Conservation (phyloP, 805 yeast species). For the Saturnispora quitensis region DNA sequence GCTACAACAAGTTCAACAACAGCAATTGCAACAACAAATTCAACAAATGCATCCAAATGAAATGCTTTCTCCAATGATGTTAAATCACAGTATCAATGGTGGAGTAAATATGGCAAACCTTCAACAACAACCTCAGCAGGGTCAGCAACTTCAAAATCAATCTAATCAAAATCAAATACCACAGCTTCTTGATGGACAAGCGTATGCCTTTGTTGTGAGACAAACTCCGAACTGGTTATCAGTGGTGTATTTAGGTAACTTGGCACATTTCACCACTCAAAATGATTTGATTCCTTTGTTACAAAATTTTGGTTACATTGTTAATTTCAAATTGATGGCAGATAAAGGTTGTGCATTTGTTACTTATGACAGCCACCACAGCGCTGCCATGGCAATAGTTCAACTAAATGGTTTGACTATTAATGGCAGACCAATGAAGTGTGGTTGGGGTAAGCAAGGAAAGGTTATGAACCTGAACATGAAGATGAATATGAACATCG, state of each 20-base stretch:
- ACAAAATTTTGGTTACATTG: conserved; percentile 74
- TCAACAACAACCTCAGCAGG: not conserved
- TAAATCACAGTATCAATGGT: not conserved
- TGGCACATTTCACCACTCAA: conserved; percentile 69
- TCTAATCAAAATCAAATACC: conserved; percentile 2
- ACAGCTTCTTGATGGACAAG: conserved; percentile 19
- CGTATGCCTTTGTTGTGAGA: conserved; percentile 61
- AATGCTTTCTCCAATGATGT: conserved; percentile 3
- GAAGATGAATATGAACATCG: not conserved
- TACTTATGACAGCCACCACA: conserved; percentile 76
- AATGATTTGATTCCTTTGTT: conserved; percentile 63
- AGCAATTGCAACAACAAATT: not conserved
- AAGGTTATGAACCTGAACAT: conserved; percentile 3
- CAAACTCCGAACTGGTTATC: conserved; percentile 80
- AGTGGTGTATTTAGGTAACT: conserved; percentile 80
- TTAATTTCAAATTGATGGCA: conserved; percentile 70
- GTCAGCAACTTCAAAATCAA: not conserved
- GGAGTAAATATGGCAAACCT: not conserved
- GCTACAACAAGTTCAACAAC: conserved; percentile 13
- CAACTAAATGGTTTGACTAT: conserved; percentile 63
- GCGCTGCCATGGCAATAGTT: conserved; percentile 82
- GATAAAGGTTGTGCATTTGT: conserved; percentile 87
- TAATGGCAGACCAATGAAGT: conserved; percentile 69
- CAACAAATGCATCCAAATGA: not conserved
- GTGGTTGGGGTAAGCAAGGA: conserved; percentile 72